Conservation (phyloP, 768 basidiomycete genomes). For the Mycena indigotica region DNA sequence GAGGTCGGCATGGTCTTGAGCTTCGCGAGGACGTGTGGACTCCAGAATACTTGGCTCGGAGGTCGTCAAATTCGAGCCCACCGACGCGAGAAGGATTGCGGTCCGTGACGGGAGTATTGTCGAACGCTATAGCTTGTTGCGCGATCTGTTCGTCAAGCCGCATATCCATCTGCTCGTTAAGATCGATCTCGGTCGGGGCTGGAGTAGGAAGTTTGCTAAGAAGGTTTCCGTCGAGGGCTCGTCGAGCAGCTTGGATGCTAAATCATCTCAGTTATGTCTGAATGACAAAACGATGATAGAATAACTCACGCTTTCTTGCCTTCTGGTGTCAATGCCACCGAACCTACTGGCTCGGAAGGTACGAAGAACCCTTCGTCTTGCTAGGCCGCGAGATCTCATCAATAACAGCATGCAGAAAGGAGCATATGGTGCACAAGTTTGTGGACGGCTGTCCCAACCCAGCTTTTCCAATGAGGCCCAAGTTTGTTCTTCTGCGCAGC, state of each 20-base stretch:
- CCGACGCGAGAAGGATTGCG: background rate
- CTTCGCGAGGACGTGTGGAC: background rate
- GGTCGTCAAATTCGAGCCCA: background rate
- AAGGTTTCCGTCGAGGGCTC: slow-evolving; percentile 34
- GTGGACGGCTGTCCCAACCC: slow-evolving; percentile 48
- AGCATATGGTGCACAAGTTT: slow-evolving; percentile 46
- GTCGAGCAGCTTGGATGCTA: slow-evolving; percentile 39
- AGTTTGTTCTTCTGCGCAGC: slow-evolving; percentile 45
- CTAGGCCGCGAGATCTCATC: no score
- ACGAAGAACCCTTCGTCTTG: slow-evolving; percentile 47
- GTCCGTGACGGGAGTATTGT: slow-evolving; percentile 5
- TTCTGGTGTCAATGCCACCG: slow-evolving; percentile 42
- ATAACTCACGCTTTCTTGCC: slow-evolving; percentile 49
- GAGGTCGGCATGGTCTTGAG: background rate
- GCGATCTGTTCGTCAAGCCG: slow-evolving; percentile 9
- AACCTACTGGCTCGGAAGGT: slow-evolving; percentile 36
- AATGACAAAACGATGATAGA: background rate
- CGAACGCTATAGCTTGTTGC: background rate
- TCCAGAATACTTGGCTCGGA: background rate
- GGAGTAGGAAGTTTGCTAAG: slow-evolving; percentile 55
- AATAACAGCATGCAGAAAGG: no score
- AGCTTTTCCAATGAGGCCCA: slow-evolving; percentile 51
- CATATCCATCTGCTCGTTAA: slow-evolving; percentile 22
- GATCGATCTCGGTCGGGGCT: slow-evolving; percentile 39
- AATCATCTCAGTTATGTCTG: background rate